Base-by-base conservation (phyloP, 2,329 filamentous ascomycete genomes). In the Talaromyces verruculosus region DNA sequence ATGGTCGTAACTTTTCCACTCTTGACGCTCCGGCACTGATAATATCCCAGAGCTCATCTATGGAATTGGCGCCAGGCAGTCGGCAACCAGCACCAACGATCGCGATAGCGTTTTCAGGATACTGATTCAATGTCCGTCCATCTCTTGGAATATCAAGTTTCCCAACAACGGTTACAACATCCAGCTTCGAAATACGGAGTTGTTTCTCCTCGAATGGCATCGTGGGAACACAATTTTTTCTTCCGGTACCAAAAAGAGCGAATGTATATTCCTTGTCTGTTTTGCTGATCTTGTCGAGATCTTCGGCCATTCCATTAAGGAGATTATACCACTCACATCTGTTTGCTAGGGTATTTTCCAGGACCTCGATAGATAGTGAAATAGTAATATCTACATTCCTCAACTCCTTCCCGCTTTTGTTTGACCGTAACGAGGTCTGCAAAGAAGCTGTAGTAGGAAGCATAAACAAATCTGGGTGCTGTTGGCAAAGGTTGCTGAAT, bases 61-160 rank as follows among this genome's bases (percentile, higher is more conserved):
- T 77, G 11, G 72, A 73, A 37, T 69, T 71, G 41, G 74, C 74
- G 0, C 80, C 81, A 0, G 82, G 81, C 25, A 83, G 79, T 0
- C 82, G 74, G 35, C 82, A 82, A 0, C 75, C 79, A 57, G 65
- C 80, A 30, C 81, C 81, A 10, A 84, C 72, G 15, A 84, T 73
- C 28, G 81, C 82, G 28, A 83, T 81, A 47, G 79, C 64, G 30
- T 58, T 57, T 45, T 55, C 58, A 17, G 64, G 64, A 19, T 61
- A 65, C 22, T 61, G 55, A 45, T 65, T 33, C 11, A 65, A 33
- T 4, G 55, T 49, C 11, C 63, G 41, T 6, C 63, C 55, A 11
- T 65, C 63, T 43, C 63, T 59, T 7, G 33, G 43, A 13, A 65
- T 65, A 5, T 53, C 43, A 8, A 61, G 55, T 10, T 41, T 47